Base-by-base conservation (phyloP, 331 rosid genomes). In the Quercus phellos region DNA sequence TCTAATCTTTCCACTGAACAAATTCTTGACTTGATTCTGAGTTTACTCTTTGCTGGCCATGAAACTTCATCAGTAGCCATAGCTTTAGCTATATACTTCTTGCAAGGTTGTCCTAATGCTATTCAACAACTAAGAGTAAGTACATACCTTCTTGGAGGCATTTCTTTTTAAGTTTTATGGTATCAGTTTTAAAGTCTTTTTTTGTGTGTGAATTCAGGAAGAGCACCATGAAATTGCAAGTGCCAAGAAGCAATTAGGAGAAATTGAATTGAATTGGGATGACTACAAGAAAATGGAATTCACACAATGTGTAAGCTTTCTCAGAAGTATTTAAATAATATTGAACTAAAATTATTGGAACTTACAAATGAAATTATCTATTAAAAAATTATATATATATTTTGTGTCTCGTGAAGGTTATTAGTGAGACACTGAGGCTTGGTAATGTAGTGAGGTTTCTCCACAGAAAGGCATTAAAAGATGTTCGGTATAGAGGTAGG, bases 371-470 rank as follows among this genome's bases (percentile, higher is more conserved):
- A 13, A 14, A 27, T 61, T 13, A 61, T 61, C 29, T 12, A 30
- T 24, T 9, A 18, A 64, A 21, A 22, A 56, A 1, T 24, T 24
- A 24, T 55, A 38, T 43, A 14, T 35, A 34, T 34, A 2, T 43
- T 43, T 2, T 77, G 53, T 26, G 5, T 70, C 29, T 32, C 18
- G 55, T 83, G 80, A 81, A 95, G 99, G 98, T 95, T 74, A 90
- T 95, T 78, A 93, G 87, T 69, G 99, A 95, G 90, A 93, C 99
- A 61, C 96, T 95, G 9, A 84, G 99, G 79, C 81, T 93, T 2
- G 99, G 99, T 32, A 95, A 95, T 72, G 99, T 95, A 8, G 99
- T 95, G 82, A 91, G 99, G 81, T 95, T 89, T 83, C 95, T 95
- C 60, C 99, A 95, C 85, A 91, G 99, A 84, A 95, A 91, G 85